phyloP scores from a whole-genome alignment of 768 basidiomycete genomes.

The Mycena maculata region DNA sequence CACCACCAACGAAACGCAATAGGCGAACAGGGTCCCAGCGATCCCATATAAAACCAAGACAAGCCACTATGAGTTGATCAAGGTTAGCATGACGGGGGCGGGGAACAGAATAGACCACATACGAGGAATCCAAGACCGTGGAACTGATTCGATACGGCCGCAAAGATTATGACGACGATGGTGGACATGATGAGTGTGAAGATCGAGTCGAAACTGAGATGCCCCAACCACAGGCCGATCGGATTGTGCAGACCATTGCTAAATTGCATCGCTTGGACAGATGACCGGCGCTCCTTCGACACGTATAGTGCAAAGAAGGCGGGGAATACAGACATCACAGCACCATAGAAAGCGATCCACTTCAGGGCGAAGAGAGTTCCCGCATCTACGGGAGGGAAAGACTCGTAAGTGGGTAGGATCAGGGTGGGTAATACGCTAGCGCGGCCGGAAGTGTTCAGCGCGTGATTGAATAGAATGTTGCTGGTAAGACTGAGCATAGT shows the following conservation, averaged over 20 bases:
- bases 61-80: slow-evolving; percentile 64
- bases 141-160: slow-evolving; percentile 68
- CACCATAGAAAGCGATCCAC: slow-evolving; percentile 82
- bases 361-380: slow-evolving; percentile 72
- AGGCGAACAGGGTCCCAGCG: slow-evolving; percentile 74
- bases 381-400: slow-evolving; percentile 65
- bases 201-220: slow-evolving; percentile 78
- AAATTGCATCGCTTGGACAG: slow-evolving; percentile 85
- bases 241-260: slow-evolving; percentile 81
- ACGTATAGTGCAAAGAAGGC: slow-evolving; percentile 87
- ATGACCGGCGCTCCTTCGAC: slow-evolving; percentile 74
- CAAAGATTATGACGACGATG: slow-evolving; percentile 72
- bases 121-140: slow-evolving; percentile 76
- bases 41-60: slow-evolving; percentile 78
- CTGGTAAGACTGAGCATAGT: slow-evolving; percentile 74
- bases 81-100: slow-evolving; percentile 9
- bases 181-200: slow-evolving; percentile 70
- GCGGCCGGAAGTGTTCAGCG: slow-evolving; percentile 64
- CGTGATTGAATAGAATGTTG: slow-evolving; percentile 74
- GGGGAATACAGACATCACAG: slow-evolving; percentile 81
- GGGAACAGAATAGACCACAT: slow-evolving; percentile 30
- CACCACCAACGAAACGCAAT: slow-evolving; percentile 70
- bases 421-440: slow-evolving; percentile 54
- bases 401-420: slow-evolving; percentile 67
- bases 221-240: slow-evolving; percentile 81